Conservation (phyloP, 495 filamentous ascomycete species). For the Hypoxylon cercidicola region DNA sequence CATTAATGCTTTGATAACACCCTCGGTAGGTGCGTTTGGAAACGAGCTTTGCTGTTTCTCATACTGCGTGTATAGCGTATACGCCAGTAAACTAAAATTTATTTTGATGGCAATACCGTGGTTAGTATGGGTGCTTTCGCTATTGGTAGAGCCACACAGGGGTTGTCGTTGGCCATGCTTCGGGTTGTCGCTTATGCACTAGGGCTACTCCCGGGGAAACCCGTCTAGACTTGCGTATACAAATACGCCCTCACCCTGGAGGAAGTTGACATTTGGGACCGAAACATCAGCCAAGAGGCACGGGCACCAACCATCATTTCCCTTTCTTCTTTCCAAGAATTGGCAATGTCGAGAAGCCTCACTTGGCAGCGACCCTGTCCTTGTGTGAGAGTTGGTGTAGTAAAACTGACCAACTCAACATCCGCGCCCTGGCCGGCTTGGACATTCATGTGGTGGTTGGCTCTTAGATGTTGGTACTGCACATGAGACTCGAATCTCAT, state of each 20-base stretch:
- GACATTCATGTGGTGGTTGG: constrained; percentile 19
- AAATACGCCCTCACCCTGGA: constrained; percentile 1
- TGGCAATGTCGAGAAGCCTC: constrained; percentile 16
- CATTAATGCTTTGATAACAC: constrained; percentile 11
- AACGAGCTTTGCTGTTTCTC: not conserved
- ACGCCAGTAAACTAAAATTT: not conserved
- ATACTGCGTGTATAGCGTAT: not conserved
- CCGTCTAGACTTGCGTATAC: not conserved
- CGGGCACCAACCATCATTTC: constrained; percentile 30
- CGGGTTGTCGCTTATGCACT: constrained; percentile 7
- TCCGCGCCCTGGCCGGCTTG: constrained; percentile 23
- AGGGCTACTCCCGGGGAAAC: not conserved
- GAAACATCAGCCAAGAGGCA: constrained; percentile 40
- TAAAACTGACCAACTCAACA: constrained; percentile 22
- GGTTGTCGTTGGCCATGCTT: not conserved
- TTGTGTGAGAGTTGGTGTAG: constrained; percentile 22
- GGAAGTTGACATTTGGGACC: constrained; percentile 17
- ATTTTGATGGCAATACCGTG: too few relatives aligned
- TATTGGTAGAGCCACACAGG: constrained; percentile 3
- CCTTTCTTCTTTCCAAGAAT: constrained; percentile 18
- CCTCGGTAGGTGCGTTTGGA: not conserved
- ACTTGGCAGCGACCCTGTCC: constrained; percentile 25
- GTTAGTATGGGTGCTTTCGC: not conserved
- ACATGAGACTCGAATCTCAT: constrained; percentile 20
- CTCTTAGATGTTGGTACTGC: constrained; percentile 4